A percentile compares a stretch with the other conserved stretches of the same genome.
phyloP scores from a whole-genome alignment of 2,329 filamentous ascomycete genomes.

The Stemphylium lycopersici region DNA sequence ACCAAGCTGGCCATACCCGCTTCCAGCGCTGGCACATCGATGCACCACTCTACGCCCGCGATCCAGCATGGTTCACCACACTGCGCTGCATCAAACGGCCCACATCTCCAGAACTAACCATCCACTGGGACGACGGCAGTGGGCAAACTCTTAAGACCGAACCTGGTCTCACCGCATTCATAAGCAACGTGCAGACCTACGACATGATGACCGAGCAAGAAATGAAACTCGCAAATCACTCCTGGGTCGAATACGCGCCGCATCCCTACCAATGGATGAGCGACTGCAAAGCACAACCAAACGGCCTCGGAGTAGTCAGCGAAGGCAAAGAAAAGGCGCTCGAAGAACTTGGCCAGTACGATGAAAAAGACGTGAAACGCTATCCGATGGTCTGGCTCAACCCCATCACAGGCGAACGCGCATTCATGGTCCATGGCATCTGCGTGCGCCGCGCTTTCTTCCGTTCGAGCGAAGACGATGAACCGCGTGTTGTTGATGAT shows the following conservation, averaged over 20 bases:
- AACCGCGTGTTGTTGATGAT: slow-evolving; percentile 48
- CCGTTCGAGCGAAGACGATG: slow-evolving; percentile 41
- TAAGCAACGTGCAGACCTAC: slow-evolving; percentile 53
- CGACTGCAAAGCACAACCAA: slow-evolving; percentile 49
- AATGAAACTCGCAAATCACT: slow-evolving; percentile 50
- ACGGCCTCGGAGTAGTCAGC: slow-evolving; percentile 50
- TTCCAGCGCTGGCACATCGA: slow-evolving; percentile 60
- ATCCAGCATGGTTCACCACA: slow-evolving; percentile 54
- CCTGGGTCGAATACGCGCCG: slow-evolving; percentile 56
- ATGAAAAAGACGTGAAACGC: slow-evolving; percentile 46
- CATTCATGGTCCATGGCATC: slow-evolving; percentile 6
- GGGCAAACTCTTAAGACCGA: slow-evolving; percentile 52
- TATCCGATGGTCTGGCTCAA: slow-evolving; percentile 59
- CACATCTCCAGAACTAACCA: slow-evolving; percentile 43
- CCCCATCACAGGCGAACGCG: slow-evolving; percentile 49
- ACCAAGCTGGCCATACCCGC: slow-evolving; percentile 51
- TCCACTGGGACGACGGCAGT: slow-evolving; percentile 54
- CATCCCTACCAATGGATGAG: slow-evolving; percentile 50
- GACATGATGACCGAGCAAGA: slow-evolving; percentile 53
- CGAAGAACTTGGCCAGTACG: slow-evolving; percentile 48
- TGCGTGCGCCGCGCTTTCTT: slow-evolving; percentile 44
- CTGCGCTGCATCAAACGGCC: slow-evolving; percentile 51
- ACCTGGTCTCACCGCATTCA: slow-evolving; percentile 54
- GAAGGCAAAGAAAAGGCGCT: slow-evolving; percentile 50
- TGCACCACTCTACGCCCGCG: slow-evolving; percentile 52